phyloP scores from a whole-genome alignment of 31 red algal species.

The Endocladia muricata region DNA sequence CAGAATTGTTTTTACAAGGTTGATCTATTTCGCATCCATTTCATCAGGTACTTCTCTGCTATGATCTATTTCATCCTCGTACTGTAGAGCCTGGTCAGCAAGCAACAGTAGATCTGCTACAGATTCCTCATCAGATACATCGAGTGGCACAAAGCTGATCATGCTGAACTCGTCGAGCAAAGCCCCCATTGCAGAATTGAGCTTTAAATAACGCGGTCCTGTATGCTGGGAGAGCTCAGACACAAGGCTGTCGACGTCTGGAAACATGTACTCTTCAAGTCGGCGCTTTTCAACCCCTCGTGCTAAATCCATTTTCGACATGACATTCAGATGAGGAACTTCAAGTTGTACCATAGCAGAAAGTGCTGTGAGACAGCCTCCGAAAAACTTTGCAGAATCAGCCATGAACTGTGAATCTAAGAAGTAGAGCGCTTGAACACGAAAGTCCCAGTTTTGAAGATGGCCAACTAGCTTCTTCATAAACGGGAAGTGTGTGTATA shows the following conservation, averaged over 20 bases:
- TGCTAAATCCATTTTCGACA: constrained; percentile 87
- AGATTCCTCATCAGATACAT: constrained; percentile 65
- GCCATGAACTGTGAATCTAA: constrained; percentile 85
- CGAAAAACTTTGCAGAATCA: constrained; percentile 87
- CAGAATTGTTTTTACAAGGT: too few relatives aligned
- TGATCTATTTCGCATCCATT: too few relatives aligned
- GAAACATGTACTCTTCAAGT: constrained; percentile 48
- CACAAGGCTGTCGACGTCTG: constrained; percentile 64
- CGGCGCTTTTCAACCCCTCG: constrained; percentile 12
- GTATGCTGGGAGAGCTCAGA: constrained; percentile 34
- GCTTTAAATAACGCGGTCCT: constrained; percentile 37
- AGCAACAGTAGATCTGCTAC: constrained; percentile 62
- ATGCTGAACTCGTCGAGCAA: constrained; percentile 80
- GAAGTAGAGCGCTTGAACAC: constrained; percentile 78
- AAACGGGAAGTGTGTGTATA: constrained; percentile 86
- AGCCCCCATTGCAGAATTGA: constrained; percentile 66
- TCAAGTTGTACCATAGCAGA: constrained; percentile 91
- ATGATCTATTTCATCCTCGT: constrained; percentile 82
- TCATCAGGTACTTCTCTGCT: constrained; percentile 34
- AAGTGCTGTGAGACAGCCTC: constrained; percentile 78
- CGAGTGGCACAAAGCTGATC: constrained; percentile 76
- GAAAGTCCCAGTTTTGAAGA: constrained; percentile 55
- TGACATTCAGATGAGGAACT: constrained; percentile 86
- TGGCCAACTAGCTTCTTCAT: constrained; percentile 68
- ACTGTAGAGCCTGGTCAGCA: constrained; percentile 70